Evolutionary conservation across 2,329 filamentous ascomycete genomes (phyloP), one percentile per base, ranked within the genome.

Genomic region (Ascomycota sp.): DNA sequence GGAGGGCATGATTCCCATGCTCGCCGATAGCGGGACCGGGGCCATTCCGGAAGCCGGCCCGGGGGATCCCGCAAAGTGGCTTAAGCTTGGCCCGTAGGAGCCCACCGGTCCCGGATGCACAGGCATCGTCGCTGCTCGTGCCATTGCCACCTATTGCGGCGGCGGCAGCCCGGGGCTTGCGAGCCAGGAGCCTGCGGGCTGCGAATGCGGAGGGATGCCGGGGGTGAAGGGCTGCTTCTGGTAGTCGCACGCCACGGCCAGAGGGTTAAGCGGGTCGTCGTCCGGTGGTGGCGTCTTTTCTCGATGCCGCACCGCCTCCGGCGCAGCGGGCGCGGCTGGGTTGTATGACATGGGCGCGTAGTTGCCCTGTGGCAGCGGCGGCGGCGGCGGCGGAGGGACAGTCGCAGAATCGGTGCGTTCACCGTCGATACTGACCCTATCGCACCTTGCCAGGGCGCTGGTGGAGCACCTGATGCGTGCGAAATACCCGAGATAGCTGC

Each of bases 201-300:
- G 56, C 2, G 48, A 51, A 20, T 54, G 53, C 1, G 63, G 61
- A 1, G 60, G 57, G 31, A 65, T 59, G 1, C 62, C 62, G 0
- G 60, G 59, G 0, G 60, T 61, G 40, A 67, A 69, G 8, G 61
- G 60, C 15, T 63, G 44, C 39, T 56, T 51, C 35, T 63, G 58
- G 27, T 65, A 60, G 38, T 75, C 69, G 29, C 66, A 57, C 17
- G 57, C 60, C 3, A 74, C 57, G 9, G 65, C 61, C 15, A 75
- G 50, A 3, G 69, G 69, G 39, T 71, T 65, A 3, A 59, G 53
- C 9, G 60, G 65, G 27, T 56, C 53, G 40, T 83, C 78, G 22
- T 73, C 66, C 4, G 75, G 75, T 4, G 79, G 78, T 2, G 78
- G 79, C 1, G 79, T 86, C 61, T 83, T 83, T 49, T 85, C 79